These are phyloP conservation scores for Halophytophthora batemanensis DNA, from an alignment of 352 stramenopile species.

Conservation along the genomic window DNA sequence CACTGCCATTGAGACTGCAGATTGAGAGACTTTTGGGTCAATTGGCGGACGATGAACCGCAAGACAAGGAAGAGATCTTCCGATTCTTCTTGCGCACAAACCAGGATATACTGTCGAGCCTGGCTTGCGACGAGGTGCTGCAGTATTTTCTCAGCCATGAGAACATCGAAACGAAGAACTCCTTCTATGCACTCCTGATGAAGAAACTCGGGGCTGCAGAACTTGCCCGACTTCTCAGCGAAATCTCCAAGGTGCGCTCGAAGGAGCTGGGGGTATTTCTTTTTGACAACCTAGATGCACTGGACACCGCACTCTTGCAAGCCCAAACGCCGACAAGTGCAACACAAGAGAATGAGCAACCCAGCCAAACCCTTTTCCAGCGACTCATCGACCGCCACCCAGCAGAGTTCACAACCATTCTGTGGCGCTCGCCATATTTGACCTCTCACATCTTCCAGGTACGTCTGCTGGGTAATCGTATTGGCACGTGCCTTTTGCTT, in stretches of 20 bases:
- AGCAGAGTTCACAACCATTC: slow-evolving; percentile 46
- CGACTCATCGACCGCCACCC: slow-evolving; percentile 58
- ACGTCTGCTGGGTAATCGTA: not conserved
- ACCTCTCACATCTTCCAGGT: slow-evolving; percentile 74
- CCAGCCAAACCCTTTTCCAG: slow-evolving; percentile 38
- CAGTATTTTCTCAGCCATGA: slow-evolving; percentile 31
- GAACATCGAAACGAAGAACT: slow-evolving; percentile 12
- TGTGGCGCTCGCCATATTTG: slow-evolving; percentile 61
- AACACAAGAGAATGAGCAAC: slow-evolving; percentile 1
- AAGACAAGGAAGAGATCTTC: slow-evolving; percentile 44
- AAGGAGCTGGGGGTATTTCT: slow-evolving; percentile 43
- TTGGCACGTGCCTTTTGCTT: not conserved
- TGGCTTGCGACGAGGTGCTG: slow-evolving; percentile 32
- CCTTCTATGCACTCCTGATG: slow-evolving; percentile 43
- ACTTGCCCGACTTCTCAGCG: slow-evolving; percentile 22
- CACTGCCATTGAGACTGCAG: slow-evolving; percentile 19
- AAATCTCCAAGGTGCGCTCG: slow-evolving; percentile 27
- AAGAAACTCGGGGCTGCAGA: slow-evolving; percentile 21
- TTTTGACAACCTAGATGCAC: slow-evolving; percentile 38
- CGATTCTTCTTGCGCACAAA: slow-evolving; percentile 31
- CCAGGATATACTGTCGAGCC: slow-evolving; percentile 19
- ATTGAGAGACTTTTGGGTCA: slow-evolving; percentile 27
- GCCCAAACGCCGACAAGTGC: not conserved
- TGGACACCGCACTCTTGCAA: slow-evolving; percentile 47
- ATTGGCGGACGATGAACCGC: slow-evolving; percentile 18